phyloP scores from a whole-genome alignment of 2,329 filamentous ascomycete genomes.

The Xylariales sp. region DNA sequence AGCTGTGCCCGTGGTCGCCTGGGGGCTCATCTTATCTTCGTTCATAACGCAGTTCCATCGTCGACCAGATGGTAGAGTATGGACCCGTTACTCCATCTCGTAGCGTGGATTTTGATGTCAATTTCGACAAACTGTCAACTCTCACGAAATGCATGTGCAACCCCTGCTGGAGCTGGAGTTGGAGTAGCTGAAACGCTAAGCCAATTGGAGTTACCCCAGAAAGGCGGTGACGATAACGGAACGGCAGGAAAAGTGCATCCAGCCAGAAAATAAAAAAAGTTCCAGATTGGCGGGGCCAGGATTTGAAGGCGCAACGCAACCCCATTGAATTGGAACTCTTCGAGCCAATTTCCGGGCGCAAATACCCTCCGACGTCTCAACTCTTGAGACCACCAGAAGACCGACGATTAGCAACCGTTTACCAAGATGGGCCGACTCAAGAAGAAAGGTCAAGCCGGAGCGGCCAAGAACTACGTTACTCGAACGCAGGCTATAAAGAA shows the following conservation, averaged over 20 bases:
- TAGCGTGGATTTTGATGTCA: neutral
- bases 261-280: slow-evolving; percentile 22
- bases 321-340: too few species aligned
- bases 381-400: too few species aligned
- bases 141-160: neutral
- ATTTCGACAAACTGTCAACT: neutral
- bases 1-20: slow-evolving; percentile 45
- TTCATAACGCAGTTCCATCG: slow-evolving; percentile 27
- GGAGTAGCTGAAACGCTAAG: neutral
- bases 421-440: slow-evolving; percentile 68
- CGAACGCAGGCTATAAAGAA: slow-evolving; percentile 96
- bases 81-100: too few species aligned
- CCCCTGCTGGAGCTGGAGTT: neutral
- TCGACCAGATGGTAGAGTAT: too few species aligned
- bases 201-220: slow-evolving; percentile 6
- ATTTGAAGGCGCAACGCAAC: too few species aligned
- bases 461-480: slow-evolving; percentile 97
- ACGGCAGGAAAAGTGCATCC: slow-evolving; percentile 7
- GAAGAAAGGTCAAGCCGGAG: slow-evolving; percentile 88
- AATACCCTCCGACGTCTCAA: neutral
- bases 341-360: too few species aligned
- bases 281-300: slow-evolving; percentile 10
- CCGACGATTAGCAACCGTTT: too few species aligned
- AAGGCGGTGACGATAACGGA: slow-evolving; percentile 5
- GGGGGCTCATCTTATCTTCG: slow-evolving; percentile 31